phyloP scores from a whole-genome alignment of 1,284 basidiomycete species.

The Apiotrichum akiyoshidainum region DNA sequence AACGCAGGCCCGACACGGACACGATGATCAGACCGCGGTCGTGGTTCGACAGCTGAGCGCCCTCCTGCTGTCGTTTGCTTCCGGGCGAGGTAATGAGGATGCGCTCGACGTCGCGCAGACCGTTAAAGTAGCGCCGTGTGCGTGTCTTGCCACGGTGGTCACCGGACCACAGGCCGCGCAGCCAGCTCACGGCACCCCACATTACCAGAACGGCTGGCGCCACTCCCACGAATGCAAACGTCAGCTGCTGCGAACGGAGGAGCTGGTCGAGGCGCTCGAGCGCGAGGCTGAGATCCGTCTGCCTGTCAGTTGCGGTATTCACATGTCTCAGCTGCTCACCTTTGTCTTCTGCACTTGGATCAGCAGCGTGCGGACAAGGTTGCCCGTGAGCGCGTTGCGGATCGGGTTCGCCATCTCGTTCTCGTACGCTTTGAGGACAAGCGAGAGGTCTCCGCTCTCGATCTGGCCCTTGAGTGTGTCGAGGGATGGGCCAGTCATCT shows the following conservation, averaged over 20 bases:
- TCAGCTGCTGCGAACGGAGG: slow-evolving; percentile 89
- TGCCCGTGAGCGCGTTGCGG: slow-evolving; percentile 74
- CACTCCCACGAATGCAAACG: slow-evolving; percentile 95
- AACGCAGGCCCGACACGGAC: slow-evolving; percentile 46
- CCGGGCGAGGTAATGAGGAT: slow-evolving; percentile 54
- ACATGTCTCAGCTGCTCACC: slow-evolving; percentile 52
- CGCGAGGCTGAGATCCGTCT: slow-evolving; percentile 88
- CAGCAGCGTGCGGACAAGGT: slow-evolving; percentile 77
- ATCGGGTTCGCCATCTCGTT: slow-evolving; percentile 82
- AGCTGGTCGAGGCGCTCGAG: slow-evolving; percentile 81
- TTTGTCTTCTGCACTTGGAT: slow-evolving; percentile 97
- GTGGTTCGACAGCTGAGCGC: slow-evolving; percentile 49
- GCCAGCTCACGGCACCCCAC: slow-evolving; percentile 63
- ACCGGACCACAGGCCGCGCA: slow-evolving; percentile 55
- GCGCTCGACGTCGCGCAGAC: slow-evolving; percentile 63
- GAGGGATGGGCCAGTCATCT: slow-evolving; percentile 59
- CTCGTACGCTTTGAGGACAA: slow-evolving; percentile 86
- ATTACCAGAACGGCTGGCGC: slow-evolving; percentile 82
- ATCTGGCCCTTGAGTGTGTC: slow-evolving; percentile 65
- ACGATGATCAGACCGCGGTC: slow-evolving; percentile 54
- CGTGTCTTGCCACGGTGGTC: slow-evolving; percentile 48
- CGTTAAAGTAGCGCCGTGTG: slow-evolving; percentile 50
- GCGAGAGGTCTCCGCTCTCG: slow-evolving; percentile 77
- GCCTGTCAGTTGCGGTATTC: neutral
- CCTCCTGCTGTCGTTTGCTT: slow-evolving; percentile 19